Conservation (phyloP, 192 early-diverging fungal species). For the Coemansia sp. region DNA sequence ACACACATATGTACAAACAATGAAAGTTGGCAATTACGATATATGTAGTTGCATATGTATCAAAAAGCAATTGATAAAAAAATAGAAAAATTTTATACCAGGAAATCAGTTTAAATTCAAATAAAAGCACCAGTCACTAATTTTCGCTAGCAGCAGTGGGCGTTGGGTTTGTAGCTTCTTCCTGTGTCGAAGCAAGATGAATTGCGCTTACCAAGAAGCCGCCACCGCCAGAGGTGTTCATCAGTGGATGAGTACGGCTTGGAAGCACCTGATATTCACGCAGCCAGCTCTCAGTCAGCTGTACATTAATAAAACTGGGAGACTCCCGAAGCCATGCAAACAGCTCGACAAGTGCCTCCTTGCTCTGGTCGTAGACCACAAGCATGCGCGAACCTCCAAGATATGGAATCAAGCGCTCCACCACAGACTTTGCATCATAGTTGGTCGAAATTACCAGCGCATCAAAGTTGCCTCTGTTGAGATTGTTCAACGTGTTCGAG, state of each 20-base stretch:
- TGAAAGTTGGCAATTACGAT: too few species aligned
- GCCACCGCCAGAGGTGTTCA: conserved; percentile 75
- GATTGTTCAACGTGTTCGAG: conserved; percentile 53
- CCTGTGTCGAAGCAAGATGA: conserved; percentile 31
- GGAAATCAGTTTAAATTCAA: too few species aligned
- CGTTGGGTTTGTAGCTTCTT: not conserved
- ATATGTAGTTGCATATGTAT: too few species aligned
- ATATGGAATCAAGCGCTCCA: conserved; percentile 70
- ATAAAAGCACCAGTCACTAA: too few species aligned
- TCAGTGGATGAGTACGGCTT: conserved; percentile 76
- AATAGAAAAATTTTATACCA: too few species aligned
- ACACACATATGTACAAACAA: too few species aligned
- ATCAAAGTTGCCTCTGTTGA: conserved; percentile 70
- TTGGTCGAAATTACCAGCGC: conserved; percentile 78
- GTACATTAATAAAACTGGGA: conserved; percentile 73
- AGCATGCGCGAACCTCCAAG: conserved; percentile 84
- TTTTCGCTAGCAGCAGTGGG: too few species aligned
- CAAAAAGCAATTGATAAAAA: too few species aligned
- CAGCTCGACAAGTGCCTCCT: conserved; percentile 66
- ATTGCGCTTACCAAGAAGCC: conserved; percentile 71
- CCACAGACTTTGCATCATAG: conserved; percentile 71
- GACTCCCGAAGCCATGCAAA: conserved; percentile 70
- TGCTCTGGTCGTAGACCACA: conserved; percentile 76
- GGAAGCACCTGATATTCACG: conserved; percentile 86
- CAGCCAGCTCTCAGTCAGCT: conserved; percentile 89